Evolutionary conservation across 2,329 filamentous ascomycete species (phyloP), one percentile per base, ranked within the genome.

Genomic region (Penicillium palitans): DNA sequence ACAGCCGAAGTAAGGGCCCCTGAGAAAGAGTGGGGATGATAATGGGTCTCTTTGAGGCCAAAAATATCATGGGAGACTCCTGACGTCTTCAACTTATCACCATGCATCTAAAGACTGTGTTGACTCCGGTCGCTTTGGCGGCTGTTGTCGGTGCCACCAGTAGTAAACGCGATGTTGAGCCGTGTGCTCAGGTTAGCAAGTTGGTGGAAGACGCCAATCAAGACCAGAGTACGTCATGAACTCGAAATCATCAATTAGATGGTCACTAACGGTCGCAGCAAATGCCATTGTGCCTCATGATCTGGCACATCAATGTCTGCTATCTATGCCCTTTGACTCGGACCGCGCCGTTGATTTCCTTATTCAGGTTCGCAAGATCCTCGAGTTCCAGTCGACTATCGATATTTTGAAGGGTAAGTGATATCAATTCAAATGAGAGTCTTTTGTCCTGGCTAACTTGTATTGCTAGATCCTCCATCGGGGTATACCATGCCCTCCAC

Each of bases 371-470:
- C 58, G 61, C 24, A 72, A 71, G 45, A 81, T 79, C 47, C 68
- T 79, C 1, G 73, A 80, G 53, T 83, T 79, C 71, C 81, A 83
- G 64, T 81, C 78, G 42, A 79, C 79, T 4, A 68, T 79, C 12
- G 75, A 78, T 12, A 80, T 78, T 65, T 74, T 83, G 37, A 81
- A 81, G 60, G 31, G 68, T 68, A 59, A 21, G 58, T 25, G 24
- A 37, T 39, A 5, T 35, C 10, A 21, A 9, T 24, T 31, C 13
- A 25, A 17, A n/a, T 13, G 13, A 2, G 1, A 8, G 39, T 33
- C 12, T 19, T 40, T n/a, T 5, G n/a, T 29, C 13, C 8, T 39
- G 25, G 10, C 58, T 67, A 41, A 67, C 21, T 27, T 37, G 21
- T 17, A 21, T 39, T 7, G 1, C 19, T 55, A 70, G 71, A 81